A percentile compares a stretch with the other conserved stretches of the same genome.
Evolutionary conservation across 805 yeast species (phyloP).

Genomic region (Pichia gijzeniarum): DNA sequence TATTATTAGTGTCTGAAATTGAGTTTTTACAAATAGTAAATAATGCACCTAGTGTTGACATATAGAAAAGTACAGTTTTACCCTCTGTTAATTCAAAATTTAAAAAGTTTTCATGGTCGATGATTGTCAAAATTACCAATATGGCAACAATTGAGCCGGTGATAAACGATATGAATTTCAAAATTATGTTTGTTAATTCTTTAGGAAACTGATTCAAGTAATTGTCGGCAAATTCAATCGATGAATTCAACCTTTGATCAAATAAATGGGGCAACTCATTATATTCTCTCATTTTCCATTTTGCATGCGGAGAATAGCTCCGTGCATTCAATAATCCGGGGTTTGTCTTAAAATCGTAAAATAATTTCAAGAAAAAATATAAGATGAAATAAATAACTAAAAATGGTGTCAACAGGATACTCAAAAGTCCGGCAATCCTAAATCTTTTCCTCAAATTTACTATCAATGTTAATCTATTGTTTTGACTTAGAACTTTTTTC

Average conservation of each 20-base stretch:
- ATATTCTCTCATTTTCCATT: constrained; percentile 91
- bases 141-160: constrained; percentile 89
- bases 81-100: constrained; percentile 84
- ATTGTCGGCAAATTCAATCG: constrained; percentile 71
- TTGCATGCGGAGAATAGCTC: constrained; percentile 90
- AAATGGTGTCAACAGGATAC: constrained; percentile 78
- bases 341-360: constrained; percentile 84
- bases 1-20: constrained; percentile 46
- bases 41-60: constrained; percentile 80
- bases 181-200: constrained; percentile 50
- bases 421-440: constrained; percentile 80
- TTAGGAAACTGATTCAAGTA: constrained; percentile 92
- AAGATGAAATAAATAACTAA: constrained; percentile 76
- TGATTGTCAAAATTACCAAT: constrained; percentile 63
- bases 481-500: constrained; percentile 60
- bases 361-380: constrained; percentile 81
- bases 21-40: constrained; percentile 79
- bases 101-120: constrained; percentile 87
- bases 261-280: constrained; percentile 91
- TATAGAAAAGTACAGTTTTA: constrained; percentile 76
- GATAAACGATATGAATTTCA: constrained; percentile 63
- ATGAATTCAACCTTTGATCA: constrained; percentile 66
- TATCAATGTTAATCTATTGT: constrained; percentile 58
- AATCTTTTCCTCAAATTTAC: constrained; percentile 73
- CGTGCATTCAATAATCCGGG: constrained; percentile 79